phyloP scores from a whole-genome alignment of 2,329 filamentous ascomycete species.

The Paecilomyces variotii region DNA sequence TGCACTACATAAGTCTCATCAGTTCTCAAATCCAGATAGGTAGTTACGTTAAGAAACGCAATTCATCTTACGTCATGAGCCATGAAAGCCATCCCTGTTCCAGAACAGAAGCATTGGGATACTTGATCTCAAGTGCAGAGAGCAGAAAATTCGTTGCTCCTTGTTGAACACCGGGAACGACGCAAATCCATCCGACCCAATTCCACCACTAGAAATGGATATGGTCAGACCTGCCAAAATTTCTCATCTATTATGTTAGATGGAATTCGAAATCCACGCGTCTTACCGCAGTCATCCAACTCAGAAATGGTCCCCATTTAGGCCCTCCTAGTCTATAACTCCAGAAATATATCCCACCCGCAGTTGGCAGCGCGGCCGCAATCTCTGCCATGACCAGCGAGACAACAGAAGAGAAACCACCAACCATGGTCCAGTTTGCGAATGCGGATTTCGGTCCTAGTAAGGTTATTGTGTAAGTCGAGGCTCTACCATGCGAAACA shows the following conservation, averaged over 20 bases:
- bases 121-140: constrained; percentile 31
- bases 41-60: not conserved
- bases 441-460: constrained; percentile 27
- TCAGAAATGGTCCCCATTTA: constrained; percentile 29
- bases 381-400: constrained; percentile 33
- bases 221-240: not conserved
- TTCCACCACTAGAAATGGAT: constrained; percentile 26
- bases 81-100: constrained; percentile 31
- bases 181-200: constrained; percentile 27
- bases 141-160: constrained; percentile 34
- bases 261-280: not conserved
- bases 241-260: not conserved
- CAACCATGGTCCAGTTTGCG: constrained; percentile 33
- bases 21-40: not conserved
- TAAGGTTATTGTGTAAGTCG: not conserved
- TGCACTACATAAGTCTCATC: constrained; percentile 2
- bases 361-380: constrained; percentile 28
- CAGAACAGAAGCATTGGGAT: constrained; percentile 25
- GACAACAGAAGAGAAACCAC: constrained; percentile 27
- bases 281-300: constrained; percentile 29
- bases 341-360: constrained; percentile 35
- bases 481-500: not conserved
- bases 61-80: constrained; percentile 19
- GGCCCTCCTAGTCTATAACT: constrained; percentile 28
- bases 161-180: constrained; percentile 35